Percentiles rank a stretch among this genome's conserved stretches.
Evolutionary conservation across 192 early-diverging fungal species (phyloP).

Genomic region (Umbelopsis isabellina): DNA sequence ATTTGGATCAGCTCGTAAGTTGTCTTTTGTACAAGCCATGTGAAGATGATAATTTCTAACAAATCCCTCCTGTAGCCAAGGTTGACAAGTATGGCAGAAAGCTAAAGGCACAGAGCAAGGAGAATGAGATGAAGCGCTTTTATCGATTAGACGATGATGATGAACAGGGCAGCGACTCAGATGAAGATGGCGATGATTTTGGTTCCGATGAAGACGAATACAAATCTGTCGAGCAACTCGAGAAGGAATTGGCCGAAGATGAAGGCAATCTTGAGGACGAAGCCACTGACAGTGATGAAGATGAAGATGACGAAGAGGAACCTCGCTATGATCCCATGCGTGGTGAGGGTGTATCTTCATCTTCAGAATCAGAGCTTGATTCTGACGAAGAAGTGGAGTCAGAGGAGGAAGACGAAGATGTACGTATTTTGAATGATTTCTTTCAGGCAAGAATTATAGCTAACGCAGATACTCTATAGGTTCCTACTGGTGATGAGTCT

Average conservation of each 20-base stretch:
- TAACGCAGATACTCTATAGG: slow-evolving; percentile 26
- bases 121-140: slow-evolving; percentile 71
- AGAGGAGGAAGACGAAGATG: slow-evolving; percentile 51
- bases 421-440: slow-evolving; percentile 27
- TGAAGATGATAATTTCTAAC: background rate
- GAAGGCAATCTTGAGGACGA: slow-evolving; percentile 44
- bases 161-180: slow-evolving; percentile 26
- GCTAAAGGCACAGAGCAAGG: slow-evolving; percentile 44
- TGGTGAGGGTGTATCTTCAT: slow-evolving; percentile 73
- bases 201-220: slow-evolving; percentile 43
- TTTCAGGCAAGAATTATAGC: slow-evolving; percentile 33
- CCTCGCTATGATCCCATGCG: slow-evolving; percentile 69
- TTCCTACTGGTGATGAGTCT: slow-evolving; percentile 65
- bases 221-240: slow-evolving; percentile 36
- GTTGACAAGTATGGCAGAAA: slow-evolving; percentile 81
- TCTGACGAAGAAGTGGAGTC: slow-evolving; percentile 46
- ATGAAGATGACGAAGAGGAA: slow-evolving; percentile 13
- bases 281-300: slow-evolving; percentile 32
- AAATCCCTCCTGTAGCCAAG: slow-evolving; percentile 52
- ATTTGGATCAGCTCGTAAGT: slow-evolving; percentile 58
- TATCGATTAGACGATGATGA: slow-evolving; percentile 73
- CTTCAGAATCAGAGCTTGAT: slow-evolving; percentile 60
- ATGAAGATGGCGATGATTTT: slow-evolving; percentile 35
- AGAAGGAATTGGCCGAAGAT: slow-evolving; percentile 44
- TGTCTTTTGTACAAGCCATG: background rate